Evolutionary conservation across 2,329 filamentous ascomycete species (phyloP), one percentile per base, ranked within the genome.

Genomic region (Calonectria fujianensis): DNA sequence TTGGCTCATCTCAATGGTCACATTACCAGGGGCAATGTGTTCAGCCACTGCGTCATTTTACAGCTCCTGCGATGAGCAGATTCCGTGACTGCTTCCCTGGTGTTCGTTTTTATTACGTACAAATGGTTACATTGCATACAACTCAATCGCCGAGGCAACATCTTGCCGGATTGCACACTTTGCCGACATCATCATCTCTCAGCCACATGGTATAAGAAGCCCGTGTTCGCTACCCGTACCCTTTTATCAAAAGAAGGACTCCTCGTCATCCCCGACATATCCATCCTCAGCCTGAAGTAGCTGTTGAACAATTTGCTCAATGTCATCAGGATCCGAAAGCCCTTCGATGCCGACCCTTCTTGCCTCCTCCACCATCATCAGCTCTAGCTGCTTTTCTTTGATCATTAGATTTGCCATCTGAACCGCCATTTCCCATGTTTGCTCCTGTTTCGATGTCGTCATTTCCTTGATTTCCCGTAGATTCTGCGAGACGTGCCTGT

Each of bases 401-500:
- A 48, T 29, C 35, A 77, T 51, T 8, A 78, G 65, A 0, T 57
- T 51, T 0, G 74, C 65, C 18, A 76, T 61, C 32, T 74, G 31
- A 4, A 69, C n/a, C 0, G 70, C 67, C 59, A 73, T 29, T 54
- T 75, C 54, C 66, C 68, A 74, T 0, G 69, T 69, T 39, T 76
- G 63, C 37, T 66, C 48, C 18, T 74, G 48, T 20, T 74, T 70
- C 20, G 37, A 39, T 6, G 51, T 45, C 10, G 27, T 45, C 50
- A 29, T 64, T 32, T 69, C 57, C 50, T 74, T 64, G n/a, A 74
- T 37, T 11, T 76, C 75, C 18, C 76, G 78, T 41, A 84, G 76
- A 70, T 82, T 77, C 69, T 72, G 76, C 31, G 80, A 81, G 2
- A 83, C 75, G 27, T 80, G 79, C 16, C 80, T 74, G 31, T 82